These are phyloP conservation scores for Rhododendron williamsianum DNA, from an alignment of 148 eudicot species.

Conservation along the genomic window DNA sequence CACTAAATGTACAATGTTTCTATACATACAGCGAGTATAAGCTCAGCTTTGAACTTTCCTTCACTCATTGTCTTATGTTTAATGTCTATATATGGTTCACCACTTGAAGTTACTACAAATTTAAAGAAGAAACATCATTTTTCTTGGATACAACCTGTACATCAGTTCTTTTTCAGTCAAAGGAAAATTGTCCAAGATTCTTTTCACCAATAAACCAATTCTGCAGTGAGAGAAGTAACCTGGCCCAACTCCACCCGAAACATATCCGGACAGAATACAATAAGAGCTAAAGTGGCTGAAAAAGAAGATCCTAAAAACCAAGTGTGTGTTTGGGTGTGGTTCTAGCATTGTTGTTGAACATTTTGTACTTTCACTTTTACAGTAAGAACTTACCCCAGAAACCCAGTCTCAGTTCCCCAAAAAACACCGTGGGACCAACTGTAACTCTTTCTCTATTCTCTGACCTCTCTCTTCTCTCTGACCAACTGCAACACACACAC, in stretches of 20 bases:
- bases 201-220: background rate
- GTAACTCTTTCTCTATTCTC: no score
- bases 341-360: no score
- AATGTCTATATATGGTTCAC: background rate
- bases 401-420: no score
- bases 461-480: no score
- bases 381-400: no score
- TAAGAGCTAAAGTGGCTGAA: background rate
- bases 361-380: no score
- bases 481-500: no score
- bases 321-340: no score
- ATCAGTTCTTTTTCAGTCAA: background rate
- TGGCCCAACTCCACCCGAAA: background rate
- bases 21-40: background rate
- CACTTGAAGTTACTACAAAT: background rate
- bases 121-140: background rate
- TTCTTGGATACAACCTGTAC: background rate
- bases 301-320: background rate
- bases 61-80: background rate
- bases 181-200: background rate
- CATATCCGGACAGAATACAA: background rate
- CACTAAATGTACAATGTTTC: background rate
- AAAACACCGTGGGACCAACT: no score
- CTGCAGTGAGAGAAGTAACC: background rate
- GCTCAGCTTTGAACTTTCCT: background rate